These are phyloP conservation scores for Phlebiopsis gigantea DNA, from an alignment of 768 basidiomycete genomes.

Conservation along the genomic window DNA sequence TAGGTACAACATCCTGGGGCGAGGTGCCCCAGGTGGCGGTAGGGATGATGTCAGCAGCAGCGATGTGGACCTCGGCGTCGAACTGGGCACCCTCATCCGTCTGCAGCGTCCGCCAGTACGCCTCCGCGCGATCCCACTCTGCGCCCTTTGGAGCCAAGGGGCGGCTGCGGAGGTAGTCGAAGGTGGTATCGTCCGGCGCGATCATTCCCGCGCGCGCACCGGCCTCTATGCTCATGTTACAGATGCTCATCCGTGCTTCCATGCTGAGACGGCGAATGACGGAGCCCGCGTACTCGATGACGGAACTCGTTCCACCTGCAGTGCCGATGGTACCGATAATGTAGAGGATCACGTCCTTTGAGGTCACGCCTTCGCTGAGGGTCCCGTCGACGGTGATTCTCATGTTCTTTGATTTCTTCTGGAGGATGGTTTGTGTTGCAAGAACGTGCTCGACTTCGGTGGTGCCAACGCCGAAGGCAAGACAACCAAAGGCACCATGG, in stretches of 20 bases:
- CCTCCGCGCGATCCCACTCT: slow-evolving; percentile 54
- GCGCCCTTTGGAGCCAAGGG: slow-evolving; percentile 57
- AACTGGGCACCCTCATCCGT: slow-evolving; percentile 56
- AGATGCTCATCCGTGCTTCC: slow-evolving; percentile 57
- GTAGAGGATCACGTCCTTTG: slow-evolving; percentile 62
- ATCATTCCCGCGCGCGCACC: slow-evolving; percentile 65
- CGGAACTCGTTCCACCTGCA: slow-evolving; percentile 58
- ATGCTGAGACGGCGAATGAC: slow-evolving; percentile 52
- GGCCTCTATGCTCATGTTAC: slow-evolving; percentile 69
- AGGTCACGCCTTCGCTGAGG: slow-evolving; percentile 49
- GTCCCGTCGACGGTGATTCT: slow-evolving; percentile 54
- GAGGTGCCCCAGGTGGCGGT: slow-evolving; percentile 66
- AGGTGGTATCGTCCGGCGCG: slow-evolving; percentile 58
- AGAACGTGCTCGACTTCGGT: slow-evolving; percentile 68
- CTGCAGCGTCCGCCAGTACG: slow-evolving; percentile 52
- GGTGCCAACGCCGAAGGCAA: slow-evolving; percentile 64
- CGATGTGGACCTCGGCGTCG: slow-evolving; percentile 52
- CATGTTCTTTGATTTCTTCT: slow-evolving; percentile 64
- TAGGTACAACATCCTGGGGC: slow-evolving; percentile 57
- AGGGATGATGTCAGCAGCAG: slow-evolving; percentile 55
- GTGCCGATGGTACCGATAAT: slow-evolving; percentile 63
- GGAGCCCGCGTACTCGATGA: slow-evolving; percentile 59
- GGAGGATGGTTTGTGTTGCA: slow-evolving; percentile 58
- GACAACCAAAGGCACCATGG: slow-evolving; percentile 62
- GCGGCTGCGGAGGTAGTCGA: slow-evolving; percentile 56